A percentile compares a stretch with the other conserved stretches of the same genome.
phyloP scores from a whole-genome alignment of 139 green algal genomes.

The Chlorella sorokiniana region DNA sequence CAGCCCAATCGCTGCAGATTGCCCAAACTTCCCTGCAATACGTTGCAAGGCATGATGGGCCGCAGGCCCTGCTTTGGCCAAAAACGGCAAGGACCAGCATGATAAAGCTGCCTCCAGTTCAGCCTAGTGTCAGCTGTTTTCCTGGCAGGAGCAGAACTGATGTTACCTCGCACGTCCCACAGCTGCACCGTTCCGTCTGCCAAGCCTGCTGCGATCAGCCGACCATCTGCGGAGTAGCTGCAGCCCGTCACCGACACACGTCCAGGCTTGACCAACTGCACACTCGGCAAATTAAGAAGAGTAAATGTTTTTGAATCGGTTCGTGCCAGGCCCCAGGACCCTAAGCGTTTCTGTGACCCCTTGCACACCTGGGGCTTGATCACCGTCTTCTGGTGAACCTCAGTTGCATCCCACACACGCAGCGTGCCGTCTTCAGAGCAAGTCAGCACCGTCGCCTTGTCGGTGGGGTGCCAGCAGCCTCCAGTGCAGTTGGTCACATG shows the following conservation, averaged over 20 bases:
- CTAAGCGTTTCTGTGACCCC: not conserved
- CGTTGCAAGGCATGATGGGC: not conserved
- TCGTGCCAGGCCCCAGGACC: too few relatives aligned
- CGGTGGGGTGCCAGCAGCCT: constrained; percentile 87
- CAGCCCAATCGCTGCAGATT: constrained; percentile 71
- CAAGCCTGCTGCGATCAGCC: constrained; percentile 81
- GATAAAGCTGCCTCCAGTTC: too few relatives aligned
- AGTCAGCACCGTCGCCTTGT: constrained; percentile 82
- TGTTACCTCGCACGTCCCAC: constrained; percentile 72
- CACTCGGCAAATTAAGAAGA: not conserved
- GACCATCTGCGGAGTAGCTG: constrained; percentile 74
- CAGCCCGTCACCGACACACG: constrained; percentile 81
- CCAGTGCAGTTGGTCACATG: constrained; percentile 80
- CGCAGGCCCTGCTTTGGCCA: not conserved
- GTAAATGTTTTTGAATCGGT: too few relatives aligned
- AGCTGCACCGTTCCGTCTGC: constrained; percentile 91
- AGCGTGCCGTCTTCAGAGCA: constrained; percentile 90
- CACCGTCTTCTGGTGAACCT: constrained; percentile 87
- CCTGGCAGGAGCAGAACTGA: not conserved
- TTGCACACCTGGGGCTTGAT: constrained; percentile 80
- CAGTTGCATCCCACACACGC: constrained; percentile 83
- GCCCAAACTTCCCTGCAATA: constrained; percentile 77
- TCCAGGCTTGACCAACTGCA: constrained; percentile 36
- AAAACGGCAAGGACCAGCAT: not conserved
- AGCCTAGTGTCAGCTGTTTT: not conserved